Evolutionary conservation across 257 asterid genomes (phyloP).

Genomic region (Penstemon davidsonii): DNA sequence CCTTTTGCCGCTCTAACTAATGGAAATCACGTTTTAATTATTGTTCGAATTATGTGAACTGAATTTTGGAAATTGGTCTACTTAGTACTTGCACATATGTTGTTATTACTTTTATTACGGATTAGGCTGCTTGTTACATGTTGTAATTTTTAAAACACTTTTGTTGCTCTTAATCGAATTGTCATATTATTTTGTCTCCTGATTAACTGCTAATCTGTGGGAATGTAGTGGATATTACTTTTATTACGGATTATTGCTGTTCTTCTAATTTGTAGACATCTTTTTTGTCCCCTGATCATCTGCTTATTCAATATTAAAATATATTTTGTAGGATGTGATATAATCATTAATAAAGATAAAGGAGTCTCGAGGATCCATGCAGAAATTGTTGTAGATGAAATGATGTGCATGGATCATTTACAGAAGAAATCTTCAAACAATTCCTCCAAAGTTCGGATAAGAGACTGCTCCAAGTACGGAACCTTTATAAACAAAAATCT

Average conservation of each 20-base stretch:
- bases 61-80: constrained; percentile 9
- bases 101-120: background rate
- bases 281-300: constrained; percentile 13
- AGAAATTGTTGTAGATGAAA: constrained; percentile 81
- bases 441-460: constrained; percentile 63
- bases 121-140: background rate
- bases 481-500: constrained; percentile 56
- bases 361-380: constrained; percentile 97
- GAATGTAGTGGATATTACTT: background rate
- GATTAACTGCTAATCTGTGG: background rate
- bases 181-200: constrained; percentile 7
- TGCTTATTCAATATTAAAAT: constrained; percentile 16
- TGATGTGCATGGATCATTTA: constrained; percentile 57
- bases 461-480: constrained; percentile 94
- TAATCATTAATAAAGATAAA: constrained; percentile 79
- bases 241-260: background rate
- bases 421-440: constrained; percentile 38
- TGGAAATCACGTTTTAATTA: too few species aligned
- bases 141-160: background rate
- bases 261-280: constrained; percentile 15
- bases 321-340: constrained; percentile 72
- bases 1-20: too few species aligned
- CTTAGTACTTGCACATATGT: background rate
- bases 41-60: background rate
- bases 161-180: background rate